A percentile compares a stretch with the other conserved stretches of the same genome.
Evolutionary conservation across 139 green algal species (phyloP).

Genomic region (Chlorella vulgaris): DNA sequence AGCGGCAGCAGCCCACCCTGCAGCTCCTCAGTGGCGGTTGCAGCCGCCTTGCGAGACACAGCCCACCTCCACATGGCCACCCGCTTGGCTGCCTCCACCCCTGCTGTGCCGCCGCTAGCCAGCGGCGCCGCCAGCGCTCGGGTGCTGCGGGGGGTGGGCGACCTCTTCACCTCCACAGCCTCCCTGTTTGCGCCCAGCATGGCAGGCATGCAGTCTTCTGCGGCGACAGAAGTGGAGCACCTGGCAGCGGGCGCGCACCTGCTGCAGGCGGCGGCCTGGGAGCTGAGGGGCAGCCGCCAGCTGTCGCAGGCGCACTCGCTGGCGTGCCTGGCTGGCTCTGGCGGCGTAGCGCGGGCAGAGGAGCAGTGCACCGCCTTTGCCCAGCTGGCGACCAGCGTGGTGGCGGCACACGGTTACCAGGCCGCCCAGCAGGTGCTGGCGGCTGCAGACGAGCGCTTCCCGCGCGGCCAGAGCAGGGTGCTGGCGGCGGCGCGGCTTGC

Average conservation of each 20-base stretch:
- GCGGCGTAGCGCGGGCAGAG: conserved; percentile 10
- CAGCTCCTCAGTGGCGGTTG: conserved; percentile 27
- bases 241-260: conserved; percentile 48
- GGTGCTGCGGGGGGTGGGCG: conserved; percentile 26
- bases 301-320: conserved; percentile 42
- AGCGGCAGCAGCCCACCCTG: not conserved
- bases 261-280: conserved; percentile 44
- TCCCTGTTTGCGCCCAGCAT: conserved; percentile 35
- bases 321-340: conserved; percentile 40
- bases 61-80: conserved; percentile 42
- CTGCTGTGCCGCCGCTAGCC: not conserved
- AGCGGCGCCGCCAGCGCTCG: conserved; percentile 1
- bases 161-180: conserved; percentile 40
- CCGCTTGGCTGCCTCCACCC: conserved; percentile 28
- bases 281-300: conserved; percentile 40
- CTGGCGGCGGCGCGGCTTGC: conserved; percentile 45
- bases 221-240: conserved; percentile 41
- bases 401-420: conserved; percentile 34
- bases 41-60: conserved; percentile 28
- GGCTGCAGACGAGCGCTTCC: conserved; percentile 31
- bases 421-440: conserved; percentile 44
- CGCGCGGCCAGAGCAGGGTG: conserved; percentile 18
- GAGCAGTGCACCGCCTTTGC: conserved; percentile 46
- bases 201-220: conserved; percentile 11
- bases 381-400: conserved; percentile 49